Evolutionary conservation across 2,329 filamentous ascomycete species (phyloP), one percentile per base, ranked within the genome.

Genomic region (Alternaria incomplexa): DNA sequence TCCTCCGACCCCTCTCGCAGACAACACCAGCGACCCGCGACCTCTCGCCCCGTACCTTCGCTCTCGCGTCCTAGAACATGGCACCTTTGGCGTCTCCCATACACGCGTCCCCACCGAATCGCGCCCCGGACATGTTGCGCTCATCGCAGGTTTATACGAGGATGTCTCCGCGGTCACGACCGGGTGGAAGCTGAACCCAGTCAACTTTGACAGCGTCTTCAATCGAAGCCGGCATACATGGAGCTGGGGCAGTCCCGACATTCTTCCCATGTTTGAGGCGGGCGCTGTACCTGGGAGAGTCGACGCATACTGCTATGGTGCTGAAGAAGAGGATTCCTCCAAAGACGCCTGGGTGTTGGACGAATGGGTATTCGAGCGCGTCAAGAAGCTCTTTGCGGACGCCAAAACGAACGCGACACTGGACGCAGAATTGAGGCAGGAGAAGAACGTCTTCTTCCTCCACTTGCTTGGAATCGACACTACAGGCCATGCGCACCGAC

Each of bases 231-330:
- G 91, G 48, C 96, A 99, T 81, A 99, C 96, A 8, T 99, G 96
- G 96, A 97, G 94, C 80, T 99, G 96, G 96, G 96, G 96, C 3
- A 97, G 94, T 76, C 96, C 96, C 1, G 96, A 99, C 81, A 99
- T 99, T 73, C 82, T 99, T 69, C 92, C 92, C 58, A 99, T 99
- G 96, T 99, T 99, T 77, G 90, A 96, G 77, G 87, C 93, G 61
- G 96, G 96, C n/a, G 95, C 96, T 23, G 89, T 92, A 10, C 91
- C 92, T 0, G 94, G 95, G 8, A 87, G 91, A 66, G 92, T 99
- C 2, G 92, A 97, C 79, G 91, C 93, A n/a, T 91, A 90, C 68
- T 92, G 86, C 62, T 99, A 99, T 76, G 88, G 87, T 10, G 86
- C 91, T 40, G 94, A 97, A 67, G 88, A 90, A 32, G 96, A 99